Conservation (phyloP, 768 basidiomycete genomes). For the Lyophyllum atratum region DNA sequence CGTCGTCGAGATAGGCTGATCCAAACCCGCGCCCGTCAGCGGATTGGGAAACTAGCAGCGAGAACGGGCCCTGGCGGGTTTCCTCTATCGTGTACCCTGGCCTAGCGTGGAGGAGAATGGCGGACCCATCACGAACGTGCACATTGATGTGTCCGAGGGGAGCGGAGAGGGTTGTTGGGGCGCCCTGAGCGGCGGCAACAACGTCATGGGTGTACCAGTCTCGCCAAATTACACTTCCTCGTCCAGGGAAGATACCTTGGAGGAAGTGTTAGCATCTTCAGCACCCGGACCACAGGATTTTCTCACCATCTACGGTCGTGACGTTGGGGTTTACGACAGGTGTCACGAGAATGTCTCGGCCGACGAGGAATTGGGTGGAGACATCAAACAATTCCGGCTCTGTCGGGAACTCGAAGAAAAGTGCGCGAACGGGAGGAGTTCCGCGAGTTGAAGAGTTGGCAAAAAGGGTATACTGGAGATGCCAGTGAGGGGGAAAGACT, state of each 20-base stretch:
- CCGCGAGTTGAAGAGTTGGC: slow-evolving; percentile 65
- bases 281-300: not conserved
- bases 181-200: slow-evolving; percentile 42
- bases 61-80: slow-evolving; percentile 62
- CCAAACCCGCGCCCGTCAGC: slow-evolving; percentile 54
- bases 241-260: slow-evolving; percentile 66
- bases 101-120: slow-evolving; percentile 59
- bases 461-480: slow-evolving; percentile 66
- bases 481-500: not conserved
- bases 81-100: slow-evolving; percentile 72
- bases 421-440: slow-evolving; percentile 71
- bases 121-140: slow-evolving; percentile 70
- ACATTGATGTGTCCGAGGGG: slow-evolving; percentile 78
- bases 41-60: slow-evolving; percentile 60
- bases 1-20: slow-evolving; percentile 70
- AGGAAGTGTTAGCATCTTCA: not conserved
- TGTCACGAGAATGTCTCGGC: slow-evolving; percentile 70
- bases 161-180: slow-evolving; percentile 54
- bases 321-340: slow-evolving; percentile 74
- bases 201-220: slow-evolving; percentile 73
- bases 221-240: slow-evolving; percentile 60
- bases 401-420: slow-evolving; percentile 79
- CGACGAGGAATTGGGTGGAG: slow-evolving; percentile 73
- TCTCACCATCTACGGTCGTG: slow-evolving; percentile 61
- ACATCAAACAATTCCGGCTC: slow-evolving; percentile 64